Conservation (phyloP, 352 stramenopile genomes). For the Achlya hypogyna region DNA sequence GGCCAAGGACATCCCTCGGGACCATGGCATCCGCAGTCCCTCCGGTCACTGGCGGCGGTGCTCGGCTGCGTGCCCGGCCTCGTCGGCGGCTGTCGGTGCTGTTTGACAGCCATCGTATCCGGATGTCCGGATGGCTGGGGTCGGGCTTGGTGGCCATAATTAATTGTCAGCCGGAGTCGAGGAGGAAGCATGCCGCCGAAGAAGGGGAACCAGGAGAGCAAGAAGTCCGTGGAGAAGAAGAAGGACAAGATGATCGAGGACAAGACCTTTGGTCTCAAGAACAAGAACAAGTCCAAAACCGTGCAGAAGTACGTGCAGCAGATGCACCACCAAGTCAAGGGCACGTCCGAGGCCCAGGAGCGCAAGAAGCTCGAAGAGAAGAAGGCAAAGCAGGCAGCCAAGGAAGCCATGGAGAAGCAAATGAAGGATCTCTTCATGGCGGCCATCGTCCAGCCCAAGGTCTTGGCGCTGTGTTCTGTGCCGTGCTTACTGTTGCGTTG, state of each 20-base stretch:
- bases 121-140: constrained; percentile 4
- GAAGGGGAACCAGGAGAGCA: constrained; percentile 52
- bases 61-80: not conserved
- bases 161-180: not conserved
- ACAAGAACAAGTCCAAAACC: constrained; percentile 99
- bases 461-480: constrained; percentile 23
- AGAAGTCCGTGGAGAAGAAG: constrained; percentile 86
- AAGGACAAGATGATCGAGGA: constrained; percentile 94
- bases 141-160: not conserved
- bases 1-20: too few relatives aligned
- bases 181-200: constrained; percentile 57
- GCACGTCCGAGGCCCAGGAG: constrained; percentile 61
- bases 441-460: constrained; percentile 81
- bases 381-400: constrained; percentile 71
- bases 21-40: too few relatives aligned
- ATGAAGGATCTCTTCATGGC: constrained; percentile 78
- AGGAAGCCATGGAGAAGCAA: constrained; percentile 72
- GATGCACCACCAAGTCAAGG: constrained; percentile 85
- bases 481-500: too few relatives aligned
- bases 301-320: constrained; percentile 91
- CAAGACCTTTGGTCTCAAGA: constrained; percentile 99
- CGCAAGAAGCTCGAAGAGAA: constrained; percentile 65
- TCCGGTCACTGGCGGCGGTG: not conserved
- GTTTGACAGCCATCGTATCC: not conserved
- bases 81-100: too few relatives aligned